Percentiles rank a stretch among this genome's conserved stretches.
These are phyloP conservation scores for Phytopythium cucurbitacearum DNA, from an alignment of 352 stramenopile species.

Conservation along the genomic window DNA sequence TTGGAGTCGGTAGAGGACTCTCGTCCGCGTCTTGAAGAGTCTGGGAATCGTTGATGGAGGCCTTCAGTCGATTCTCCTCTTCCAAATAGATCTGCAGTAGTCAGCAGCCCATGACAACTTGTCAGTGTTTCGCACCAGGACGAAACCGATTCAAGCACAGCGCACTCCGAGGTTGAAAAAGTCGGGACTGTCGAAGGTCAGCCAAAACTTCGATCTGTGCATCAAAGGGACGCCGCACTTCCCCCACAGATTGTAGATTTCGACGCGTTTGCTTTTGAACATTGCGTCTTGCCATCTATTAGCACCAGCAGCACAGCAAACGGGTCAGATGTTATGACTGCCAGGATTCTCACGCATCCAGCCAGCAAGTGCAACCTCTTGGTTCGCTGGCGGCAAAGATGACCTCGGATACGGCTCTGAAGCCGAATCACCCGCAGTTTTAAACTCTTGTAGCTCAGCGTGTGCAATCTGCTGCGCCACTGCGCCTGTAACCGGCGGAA, in stretches of 20 bases:
- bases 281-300: slow-evolving; percentile 57
- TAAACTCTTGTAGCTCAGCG: slow-evolving; percentile 54
- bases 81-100: slow-evolving; percentile 52
- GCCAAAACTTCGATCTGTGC: slow-evolving; percentile 81
- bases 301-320: not conserved
- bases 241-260: slow-evolving; percentile 72
- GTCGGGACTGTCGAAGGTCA: slow-evolving; percentile 64
- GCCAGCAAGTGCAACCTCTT: slow-evolving; percentile 24
- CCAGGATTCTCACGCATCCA: not conserved
- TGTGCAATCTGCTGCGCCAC: slow-evolving; percentile 62
- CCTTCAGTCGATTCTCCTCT: slow-evolving; percentile 48
- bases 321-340: not conserved
- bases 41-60: slow-evolving; percentile 29
- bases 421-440: slow-evolving; percentile 56
- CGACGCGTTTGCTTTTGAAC: slow-evolving; percentile 43
- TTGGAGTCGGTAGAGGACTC: slow-evolving; percentile 25
- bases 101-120: not conserved
- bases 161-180: slow-evolving; percentile 76
- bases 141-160: not conserved
- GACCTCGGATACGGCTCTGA: slow-evolving; percentile 58
- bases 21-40: slow-evolving; percentile 34
- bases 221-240: slow-evolving; percentile 59
- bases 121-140: not conserved
- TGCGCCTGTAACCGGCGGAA: slow-evolving; percentile 59
- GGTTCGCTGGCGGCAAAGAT: slow-evolving; percentile 53